Evolutionary conservation across 225 moss, liverwort and hornwort genomes (phyloP).

Genomic region (Antitrichia curtipendula): DNA sequence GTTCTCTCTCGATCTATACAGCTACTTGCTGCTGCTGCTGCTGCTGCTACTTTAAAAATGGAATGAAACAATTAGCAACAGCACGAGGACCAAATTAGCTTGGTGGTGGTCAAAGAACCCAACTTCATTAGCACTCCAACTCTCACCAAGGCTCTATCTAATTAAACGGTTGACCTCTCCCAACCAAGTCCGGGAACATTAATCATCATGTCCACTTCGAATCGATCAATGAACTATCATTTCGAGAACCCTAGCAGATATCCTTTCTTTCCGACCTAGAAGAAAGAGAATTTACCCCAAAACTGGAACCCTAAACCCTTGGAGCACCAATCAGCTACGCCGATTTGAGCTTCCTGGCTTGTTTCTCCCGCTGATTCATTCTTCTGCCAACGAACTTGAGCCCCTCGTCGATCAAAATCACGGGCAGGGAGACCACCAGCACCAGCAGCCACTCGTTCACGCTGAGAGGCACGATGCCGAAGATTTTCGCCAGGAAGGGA

Average conservation of each 20-base stretch:
- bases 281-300: not conserved
- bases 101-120: not conserved
- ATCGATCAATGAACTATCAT: constrained; percentile 1
- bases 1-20: constrained; percentile 7
- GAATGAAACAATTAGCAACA: not conserved
- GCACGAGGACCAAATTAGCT: not conserved
- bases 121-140: not conserved
- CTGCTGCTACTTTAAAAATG: not conserved
- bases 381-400: constrained; percentile 76
- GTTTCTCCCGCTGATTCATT: constrained; percentile 50
- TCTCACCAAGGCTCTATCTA: not conserved
- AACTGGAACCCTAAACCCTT: not conserved
- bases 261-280: not conserved
- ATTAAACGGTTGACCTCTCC: not conserved
- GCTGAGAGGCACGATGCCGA: constrained; percentile 86
- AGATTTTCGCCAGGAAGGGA: constrained; percentile 69
- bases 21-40: not conserved
- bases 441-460: constrained; percentile 89
- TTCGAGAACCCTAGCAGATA: not conserved
- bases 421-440: constrained; percentile 73
- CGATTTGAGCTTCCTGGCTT: constrained; percentile 48
- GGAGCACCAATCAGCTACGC: not conserved
- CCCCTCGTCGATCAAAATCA: constrained; percentile 74
- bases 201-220: not conserved
- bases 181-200: not conserved